phyloP scores from a whole-genome alignment of 306 rosid species.

The Oxytropis ochrocephala region DNA sequence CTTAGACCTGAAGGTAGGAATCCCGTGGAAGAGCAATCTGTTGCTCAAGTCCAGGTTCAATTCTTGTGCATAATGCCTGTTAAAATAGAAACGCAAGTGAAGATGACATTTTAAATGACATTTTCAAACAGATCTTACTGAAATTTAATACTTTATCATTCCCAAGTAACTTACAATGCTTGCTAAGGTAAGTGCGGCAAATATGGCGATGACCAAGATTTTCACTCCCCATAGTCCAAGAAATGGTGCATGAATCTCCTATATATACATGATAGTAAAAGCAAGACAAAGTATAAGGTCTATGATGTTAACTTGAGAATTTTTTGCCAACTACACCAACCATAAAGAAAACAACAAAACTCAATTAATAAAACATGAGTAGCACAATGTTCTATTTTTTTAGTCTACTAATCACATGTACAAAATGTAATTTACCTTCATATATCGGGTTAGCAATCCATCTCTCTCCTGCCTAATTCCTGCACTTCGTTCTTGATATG shows the following conservation, averaged over 20 bases:
- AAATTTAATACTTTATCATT: neutral
- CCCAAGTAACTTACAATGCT: conserved; percentile 76
- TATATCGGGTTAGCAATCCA: conserved; percentile 74
- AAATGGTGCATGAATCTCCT: conserved; percentile 88
- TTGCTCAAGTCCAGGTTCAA: conserved; percentile 92
- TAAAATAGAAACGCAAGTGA: conserved; percentile 1
- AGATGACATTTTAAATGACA: conserved; percentile 13
- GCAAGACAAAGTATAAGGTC: neutral
- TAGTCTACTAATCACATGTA: neutral
- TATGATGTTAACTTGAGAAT: neutral
- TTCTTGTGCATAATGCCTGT: conserved; percentile 78
- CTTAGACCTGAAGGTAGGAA: conserved; percentile 92
- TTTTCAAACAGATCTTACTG: neutral
- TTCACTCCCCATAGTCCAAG: conserved; percentile 87
- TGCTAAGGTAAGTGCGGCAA: conserved; percentile 69
- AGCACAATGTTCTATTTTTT: neutral
- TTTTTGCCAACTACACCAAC: neutral
- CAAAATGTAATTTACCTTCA: conserved; percentile 57
- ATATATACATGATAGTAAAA: conserved; percentile 20
- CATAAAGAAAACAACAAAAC: conserved; percentile 5
- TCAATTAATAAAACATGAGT: conserved; percentile 2
- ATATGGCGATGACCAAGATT: conserved; percentile 57
- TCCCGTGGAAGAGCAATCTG: conserved; percentile 96
- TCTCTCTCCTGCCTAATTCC: conserved; percentile 48
- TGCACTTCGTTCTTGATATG: conserved; percentile 29